These are phyloP conservation scores for Rubus idaeus DNA, from an alignment of 306 rosid species.

Conservation along the genomic window DNA sequence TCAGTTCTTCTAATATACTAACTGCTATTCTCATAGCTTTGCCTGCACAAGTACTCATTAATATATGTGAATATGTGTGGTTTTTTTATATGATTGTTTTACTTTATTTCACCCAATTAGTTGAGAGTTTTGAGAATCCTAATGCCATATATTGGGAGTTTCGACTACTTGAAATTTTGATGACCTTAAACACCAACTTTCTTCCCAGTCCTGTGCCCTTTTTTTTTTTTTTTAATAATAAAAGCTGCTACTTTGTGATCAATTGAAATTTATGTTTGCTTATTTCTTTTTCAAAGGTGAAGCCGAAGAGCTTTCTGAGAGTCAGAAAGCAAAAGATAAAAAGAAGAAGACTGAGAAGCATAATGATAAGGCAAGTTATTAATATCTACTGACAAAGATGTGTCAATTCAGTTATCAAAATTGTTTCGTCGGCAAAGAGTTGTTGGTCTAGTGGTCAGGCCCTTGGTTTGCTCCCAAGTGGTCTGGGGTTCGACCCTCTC, in stretches of 20 bases:
- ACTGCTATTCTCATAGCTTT: neutral
- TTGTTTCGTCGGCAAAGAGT: too few relatives aligned
- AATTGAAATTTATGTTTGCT: neutral
- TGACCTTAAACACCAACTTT: neutral
- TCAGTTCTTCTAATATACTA: neutral
- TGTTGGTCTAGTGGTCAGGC: too few relatives aligned
- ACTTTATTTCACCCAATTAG: neutral
- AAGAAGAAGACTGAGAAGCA: constrained; percentile 45
- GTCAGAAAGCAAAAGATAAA: constrained; percentile 42
- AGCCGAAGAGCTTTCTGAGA: constrained; percentile 39
- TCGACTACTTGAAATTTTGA: neutral
- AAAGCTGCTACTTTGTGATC: neutral
- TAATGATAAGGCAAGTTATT: constrained; percentile 41
- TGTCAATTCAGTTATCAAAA: constrained; percentile 12
- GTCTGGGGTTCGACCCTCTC: too few relatives aligned
- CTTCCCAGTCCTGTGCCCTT: neutral
- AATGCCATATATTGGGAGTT: neutral
- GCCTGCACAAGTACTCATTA: neutral
- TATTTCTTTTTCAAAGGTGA: constrained; percentile 38
- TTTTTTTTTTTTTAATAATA: too few relatives aligned
- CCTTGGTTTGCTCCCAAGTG: too few relatives aligned
- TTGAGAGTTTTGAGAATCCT: neutral
- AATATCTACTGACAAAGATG: constrained; percentile 19
- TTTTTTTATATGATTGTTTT: neutral
- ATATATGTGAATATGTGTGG: neutral